These are phyloP conservation scores for Diplotaxis tenuifolia DNA, from an alignment of 345 rosid genomes.

Conservation along the genomic window DNA sequence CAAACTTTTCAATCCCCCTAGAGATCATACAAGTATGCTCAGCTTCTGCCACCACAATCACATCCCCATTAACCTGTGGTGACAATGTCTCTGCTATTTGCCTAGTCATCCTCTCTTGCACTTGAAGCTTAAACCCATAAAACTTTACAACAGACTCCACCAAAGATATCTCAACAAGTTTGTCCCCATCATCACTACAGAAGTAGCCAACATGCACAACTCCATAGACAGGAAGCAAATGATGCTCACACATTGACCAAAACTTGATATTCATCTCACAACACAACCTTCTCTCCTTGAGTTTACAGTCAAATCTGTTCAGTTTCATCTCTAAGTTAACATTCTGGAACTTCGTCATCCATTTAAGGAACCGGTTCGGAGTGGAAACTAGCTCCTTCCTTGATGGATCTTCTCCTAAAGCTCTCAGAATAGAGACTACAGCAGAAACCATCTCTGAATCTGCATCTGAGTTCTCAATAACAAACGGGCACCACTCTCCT, in stretches of 20 bases:
- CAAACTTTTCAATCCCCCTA: conserved; percentile 69
- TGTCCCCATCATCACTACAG: conserved; percentile 43
- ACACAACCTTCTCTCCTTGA: conserved; percentile 34
- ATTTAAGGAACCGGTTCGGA: conserved; percentile 55
- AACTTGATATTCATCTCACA: conserved; percentile 60
- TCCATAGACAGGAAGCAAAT: conserved; percentile 86
- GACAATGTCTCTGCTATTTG: conserved; percentile 73
- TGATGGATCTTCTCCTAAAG: conserved; percentile 71
- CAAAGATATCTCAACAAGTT: conserved; percentile 45
- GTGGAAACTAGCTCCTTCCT: conserved; percentile 77
- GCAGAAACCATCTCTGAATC: conserved; percentile 57
- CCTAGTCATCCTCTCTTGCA: conserved; percentile 80
- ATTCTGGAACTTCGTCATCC: conserved; percentile 75
- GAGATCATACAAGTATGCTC: conserved; percentile 80
- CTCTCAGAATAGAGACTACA: conserved; percentile 54
- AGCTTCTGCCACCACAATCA: conserved; percentile 75
- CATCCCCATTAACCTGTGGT: conserved; percentile 56
- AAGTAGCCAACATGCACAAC: conserved; percentile 77
- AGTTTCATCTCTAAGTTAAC: conserved; percentile 55
- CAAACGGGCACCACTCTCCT: conserved; percentile 60
- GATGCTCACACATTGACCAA: conserved; percentile 92
- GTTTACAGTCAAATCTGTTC: conserved; percentile 40
- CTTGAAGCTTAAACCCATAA: conserved; percentile 83
- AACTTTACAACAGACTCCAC: conserved; percentile 71
- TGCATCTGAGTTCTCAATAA: conserved; percentile 34